A percentile compares a stretch with the other conserved stretches of the same genome.
These are phyloP conservation scores for Botrytis porri DNA, from an alignment of 2,329 filamentous ascomycete genomes.

Conservation along the genomic window DNA sequence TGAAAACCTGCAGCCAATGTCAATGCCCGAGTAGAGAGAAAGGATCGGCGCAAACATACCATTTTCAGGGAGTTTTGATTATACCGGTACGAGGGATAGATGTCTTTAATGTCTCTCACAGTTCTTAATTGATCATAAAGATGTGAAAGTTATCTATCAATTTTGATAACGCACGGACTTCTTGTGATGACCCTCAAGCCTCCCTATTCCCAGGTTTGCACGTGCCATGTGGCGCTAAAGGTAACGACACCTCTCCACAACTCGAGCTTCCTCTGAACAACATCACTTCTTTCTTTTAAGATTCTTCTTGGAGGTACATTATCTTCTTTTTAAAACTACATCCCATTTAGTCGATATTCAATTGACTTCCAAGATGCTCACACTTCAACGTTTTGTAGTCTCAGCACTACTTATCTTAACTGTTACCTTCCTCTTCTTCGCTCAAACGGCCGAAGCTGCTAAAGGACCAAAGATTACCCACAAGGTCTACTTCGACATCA, in stretches of 20 bases:
- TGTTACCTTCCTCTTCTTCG: conserved; percentile 70
- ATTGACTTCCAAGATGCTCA: conserved; percentile 62
- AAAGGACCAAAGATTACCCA: conserved; percentile 94
- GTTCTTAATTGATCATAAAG: conserved; percentile 15
- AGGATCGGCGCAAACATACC: conserved; percentile 23
- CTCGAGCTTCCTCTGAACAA: not conserved
- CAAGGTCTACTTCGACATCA: conserved; percentile 89
- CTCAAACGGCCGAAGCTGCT: conserved; percentile 67
- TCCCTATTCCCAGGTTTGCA: conserved; percentile 17
- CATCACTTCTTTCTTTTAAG: not conserved
- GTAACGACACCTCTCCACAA: conserved; percentile 36
- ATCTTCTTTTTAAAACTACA: conserved; percentile 8
- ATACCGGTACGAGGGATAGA: not conserved
- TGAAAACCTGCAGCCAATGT: conserved; percentile 56
- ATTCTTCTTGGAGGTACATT: not conserved
- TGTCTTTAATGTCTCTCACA: conserved; percentile 9
- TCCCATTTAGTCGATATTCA: conserved; percentile 24
- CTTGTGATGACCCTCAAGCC: not conserved
- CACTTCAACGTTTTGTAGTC: conserved; percentile 66
- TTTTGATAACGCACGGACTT: conserved; percentile 22
- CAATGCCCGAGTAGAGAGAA: not conserved
- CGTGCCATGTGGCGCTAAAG: conserved; percentile 27
- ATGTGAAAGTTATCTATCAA: conserved; percentile 18
- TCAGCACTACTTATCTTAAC: conserved; percentile 74
- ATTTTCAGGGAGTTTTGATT: conserved; percentile 25